These are phyloP conservation scores for Cutaneotrichosporon sp. DNA, from an alignment of 1,284 basidiomycete species.

Conservation along the genomic window DNA sequence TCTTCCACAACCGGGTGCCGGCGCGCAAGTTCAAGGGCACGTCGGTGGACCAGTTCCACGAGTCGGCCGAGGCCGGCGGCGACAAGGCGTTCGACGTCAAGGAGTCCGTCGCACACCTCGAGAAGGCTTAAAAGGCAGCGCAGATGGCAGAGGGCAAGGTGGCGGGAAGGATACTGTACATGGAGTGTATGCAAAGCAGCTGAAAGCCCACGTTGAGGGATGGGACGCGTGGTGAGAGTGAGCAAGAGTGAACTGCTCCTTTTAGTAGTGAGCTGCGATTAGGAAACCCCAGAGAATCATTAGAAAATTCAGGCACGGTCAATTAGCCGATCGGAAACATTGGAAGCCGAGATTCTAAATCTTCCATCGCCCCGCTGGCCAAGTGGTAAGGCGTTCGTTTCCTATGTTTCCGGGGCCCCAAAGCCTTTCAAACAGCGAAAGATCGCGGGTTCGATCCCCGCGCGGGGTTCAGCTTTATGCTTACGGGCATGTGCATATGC, in stretches of 20 bases:
- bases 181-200: too few relatives aligned
- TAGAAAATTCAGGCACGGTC: background rate
- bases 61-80: background rate
- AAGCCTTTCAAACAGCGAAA: too few relatives aligned
- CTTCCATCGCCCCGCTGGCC: background rate
- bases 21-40: constrained; percentile 37
- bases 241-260: too few relatives aligned
- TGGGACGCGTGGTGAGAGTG: too few relatives aligned
- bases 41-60: constrained; percentile 2
- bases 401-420: background rate
- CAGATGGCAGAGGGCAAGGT: too few relatives aligned
- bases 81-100: background rate
- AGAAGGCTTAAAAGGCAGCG: background rate
- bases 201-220: too few relatives aligned
- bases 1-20: constrained; percentile 42
- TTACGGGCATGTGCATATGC: background rate
- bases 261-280: too few relatives aligned
- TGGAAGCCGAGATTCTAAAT: background rate
- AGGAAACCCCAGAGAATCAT: too few relatives aligned
- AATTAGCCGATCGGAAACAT: background rate
- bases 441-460: constrained; percentile 1
- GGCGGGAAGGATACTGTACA: too few relatives aligned
- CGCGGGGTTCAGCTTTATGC: background rate
- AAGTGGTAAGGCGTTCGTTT: constrained; percentile 2
- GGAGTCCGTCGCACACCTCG: background rate